These are phyloP conservation scores for Tylopilus orsonianus DNA, from an alignment of 1,284 basidiomycete species.

Conservation along the genomic window DNA sequence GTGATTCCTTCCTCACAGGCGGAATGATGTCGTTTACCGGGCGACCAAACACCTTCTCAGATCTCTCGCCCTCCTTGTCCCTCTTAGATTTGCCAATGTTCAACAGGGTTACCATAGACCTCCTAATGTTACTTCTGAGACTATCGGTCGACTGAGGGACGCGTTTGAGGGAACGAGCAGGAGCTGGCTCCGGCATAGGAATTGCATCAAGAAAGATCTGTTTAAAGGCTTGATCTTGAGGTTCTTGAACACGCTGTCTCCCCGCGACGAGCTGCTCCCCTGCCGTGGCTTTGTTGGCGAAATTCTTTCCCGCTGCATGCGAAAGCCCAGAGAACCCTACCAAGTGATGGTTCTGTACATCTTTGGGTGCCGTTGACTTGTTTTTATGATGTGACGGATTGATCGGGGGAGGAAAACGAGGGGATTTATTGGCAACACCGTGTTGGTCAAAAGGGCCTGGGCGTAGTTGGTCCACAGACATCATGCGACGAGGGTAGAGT, in stretches of 20 bases:
- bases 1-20: conserved; percentile 20
- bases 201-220: conserved; percentile 17
- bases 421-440: neutral
- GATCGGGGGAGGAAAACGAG: neutral
- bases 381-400: neutral
- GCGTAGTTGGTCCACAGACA: conserved; percentile 12
- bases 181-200: conserved; percentile 8
- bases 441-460: neutral
- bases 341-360: neutral
- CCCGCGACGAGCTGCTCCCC: neutral
- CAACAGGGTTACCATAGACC: conserved; percentile 11
- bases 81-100: conserved; percentile 1
- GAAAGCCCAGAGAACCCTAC: conserved; percentile 17
- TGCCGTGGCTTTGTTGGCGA: conserved; percentile 4
- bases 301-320: conserved; percentile 13
- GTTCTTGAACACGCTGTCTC: neutral
- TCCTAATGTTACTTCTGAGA: conserved; percentile 7
- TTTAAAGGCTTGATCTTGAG: neutral
- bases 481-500: conserved; percentile 8
- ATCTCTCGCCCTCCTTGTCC: conserved; percentile 1
- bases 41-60: conserved; percentile 18
- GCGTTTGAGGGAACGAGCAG: conserved; percentile 10
- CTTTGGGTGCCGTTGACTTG: neutral
- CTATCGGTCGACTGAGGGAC: conserved; percentile 6
- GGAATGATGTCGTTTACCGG: conserved; percentile 7